phyloP scores from a whole-genome alignment of 2,329 filamentous ascomycete genomes.

The Talaromyces sp. region DNA sequence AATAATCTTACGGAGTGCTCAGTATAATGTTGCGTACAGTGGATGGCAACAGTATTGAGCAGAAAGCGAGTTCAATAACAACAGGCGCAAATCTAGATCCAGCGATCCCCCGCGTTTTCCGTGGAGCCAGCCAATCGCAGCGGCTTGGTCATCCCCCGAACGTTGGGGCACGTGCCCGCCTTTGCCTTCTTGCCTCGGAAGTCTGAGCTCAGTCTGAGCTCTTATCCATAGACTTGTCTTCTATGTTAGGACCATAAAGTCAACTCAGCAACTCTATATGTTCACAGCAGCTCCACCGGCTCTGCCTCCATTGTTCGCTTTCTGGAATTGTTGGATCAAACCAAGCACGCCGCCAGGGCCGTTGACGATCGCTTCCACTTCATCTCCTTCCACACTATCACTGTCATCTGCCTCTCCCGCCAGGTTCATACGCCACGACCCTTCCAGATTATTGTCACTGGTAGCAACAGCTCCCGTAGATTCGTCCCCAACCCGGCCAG shows the following conservation, averaged over 20 bases:
- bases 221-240: background rate
- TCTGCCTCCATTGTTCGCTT: conserved; percentile 44
- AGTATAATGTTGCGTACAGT: background rate
- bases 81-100: conserved; percentile 1
- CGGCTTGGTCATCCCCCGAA: background rate
- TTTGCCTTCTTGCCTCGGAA: no score
- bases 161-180: background rate
- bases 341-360: conserved; percentile 56
- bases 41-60: no score
- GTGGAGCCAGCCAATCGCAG: background rate
- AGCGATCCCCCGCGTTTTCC: background rate
- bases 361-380: conserved; percentile 43
- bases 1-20: no score
- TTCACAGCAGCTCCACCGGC: conserved; percentile 22
- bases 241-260: no score
- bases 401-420: conserved; percentile 30
- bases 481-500: conserved; percentile 23
- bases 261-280: background rate
- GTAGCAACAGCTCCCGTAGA: conserved; percentile 35
- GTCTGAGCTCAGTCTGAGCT: background rate
- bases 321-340: conserved; percentile 62
- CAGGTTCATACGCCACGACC: conserved; percentile 46
- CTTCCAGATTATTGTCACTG: conserved; percentile 56
- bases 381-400: conserved; percentile 43
- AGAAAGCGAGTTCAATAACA: no score